Conservation (phyloP, 2,329 filamentous ascomycete genomes). For the Stenocarpella maydis region DNA sequence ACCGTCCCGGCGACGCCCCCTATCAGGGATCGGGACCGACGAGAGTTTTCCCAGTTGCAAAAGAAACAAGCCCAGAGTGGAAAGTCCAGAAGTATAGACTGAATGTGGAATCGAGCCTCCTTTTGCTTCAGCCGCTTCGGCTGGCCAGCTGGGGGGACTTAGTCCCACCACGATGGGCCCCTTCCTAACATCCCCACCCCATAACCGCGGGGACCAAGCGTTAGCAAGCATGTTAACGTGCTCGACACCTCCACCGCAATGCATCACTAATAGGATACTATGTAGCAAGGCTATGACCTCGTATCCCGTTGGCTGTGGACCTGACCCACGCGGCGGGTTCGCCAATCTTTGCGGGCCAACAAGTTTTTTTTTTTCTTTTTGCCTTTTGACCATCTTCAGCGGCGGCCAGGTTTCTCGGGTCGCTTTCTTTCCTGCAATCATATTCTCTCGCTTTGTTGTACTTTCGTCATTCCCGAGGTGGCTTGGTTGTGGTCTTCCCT, state of each 20-base stretch:
- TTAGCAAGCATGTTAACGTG: slow-evolving; percentile 3
- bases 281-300: slow-evolving; percentile 26
- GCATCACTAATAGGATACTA: slow-evolving; percentile 28
- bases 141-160: slow-evolving; percentile 13
- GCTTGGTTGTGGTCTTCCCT: slow-evolving; percentile 31
- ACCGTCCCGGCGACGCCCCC: slow-evolving; percentile 16
- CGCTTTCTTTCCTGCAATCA: slow-evolving; percentile 9
- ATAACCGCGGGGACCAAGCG: background rate
- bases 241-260: slow-evolving; percentile 4
- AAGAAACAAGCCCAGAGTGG: background rate
- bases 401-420: slow-evolving; percentile 6
- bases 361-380: slow-evolving; percentile 24
- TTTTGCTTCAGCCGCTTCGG: slow-evolving; percentile 25
- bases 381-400: slow-evolving; percentile 22
- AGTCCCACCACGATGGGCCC: slow-evolving; percentile 22
- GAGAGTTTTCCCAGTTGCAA: slow-evolving; percentile 1
- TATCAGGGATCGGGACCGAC: slow-evolving; percentile 19
- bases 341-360: slow-evolving; percentile 10
- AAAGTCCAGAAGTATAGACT: slow-evolving; percentile 11
- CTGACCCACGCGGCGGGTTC: slow-evolving; percentile 20
- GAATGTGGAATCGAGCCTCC: slow-evolving; percentile 18
- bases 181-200: slow-evolving; percentile 14
- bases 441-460: slow-evolving; percentile 9
- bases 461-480: slow-evolving; percentile 16
- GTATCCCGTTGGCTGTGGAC: slow-evolving; percentile 27